Percentiles rank a stretch among this genome's conserved stretches.
phyloP scores from a whole-genome alignment of 192 early-diverging fungal species.

The Lunasporangiospora selenospora region DNA sequence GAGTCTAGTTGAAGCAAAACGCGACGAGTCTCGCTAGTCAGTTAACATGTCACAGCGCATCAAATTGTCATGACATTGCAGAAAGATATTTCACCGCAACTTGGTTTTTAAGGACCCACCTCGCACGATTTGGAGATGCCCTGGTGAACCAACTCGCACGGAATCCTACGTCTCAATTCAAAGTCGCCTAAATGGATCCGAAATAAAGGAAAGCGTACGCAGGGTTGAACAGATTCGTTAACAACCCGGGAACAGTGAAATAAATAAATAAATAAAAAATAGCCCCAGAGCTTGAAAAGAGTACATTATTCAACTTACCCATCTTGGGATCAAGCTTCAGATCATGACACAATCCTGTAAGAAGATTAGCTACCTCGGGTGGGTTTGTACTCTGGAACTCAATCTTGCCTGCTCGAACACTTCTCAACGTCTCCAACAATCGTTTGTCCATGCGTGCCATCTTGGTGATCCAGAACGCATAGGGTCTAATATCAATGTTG shows the following conservation, averaged over 20 bases:
- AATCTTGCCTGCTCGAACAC: slow-evolving; percentile 46
- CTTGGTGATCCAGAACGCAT: slow-evolving; percentile 64
- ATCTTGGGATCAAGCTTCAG: slow-evolving; percentile 37
- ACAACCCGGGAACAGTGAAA: neutral
- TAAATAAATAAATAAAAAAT: neutral
- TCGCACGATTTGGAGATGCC: slow-evolving; percentile 56
- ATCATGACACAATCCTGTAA: slow-evolving; percentile 44
- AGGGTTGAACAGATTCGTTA: too few relatives aligned
- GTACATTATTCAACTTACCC: slow-evolving; percentile 14
- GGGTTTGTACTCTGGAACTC: slow-evolving; percentile 44
- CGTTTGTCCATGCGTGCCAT: slow-evolving; percentile 65
- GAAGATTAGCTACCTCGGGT: slow-evolving; percentile 41
- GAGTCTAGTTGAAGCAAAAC: slow-evolving; percentile 9
- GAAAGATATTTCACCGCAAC: too few relatives aligned
- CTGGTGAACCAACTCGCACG: slow-evolving; percentile 60
- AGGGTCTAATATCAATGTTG: slow-evolving; percentile 55
- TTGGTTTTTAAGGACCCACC: too few relatives aligned
- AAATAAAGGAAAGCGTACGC: neutral
- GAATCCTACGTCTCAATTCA: slow-evolving; percentile 47
- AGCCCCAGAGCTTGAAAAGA: neutral
- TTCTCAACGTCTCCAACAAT: slow-evolving; percentile 54
- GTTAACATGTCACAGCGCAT: too few relatives aligned
- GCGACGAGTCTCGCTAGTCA: too few relatives aligned
- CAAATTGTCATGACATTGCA: too few relatives aligned
- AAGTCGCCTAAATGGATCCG: slow-evolving; percentile 42